phyloP scores from a whole-genome alignment of 306 rosid species.

The Medicago truncatula region DNA sequence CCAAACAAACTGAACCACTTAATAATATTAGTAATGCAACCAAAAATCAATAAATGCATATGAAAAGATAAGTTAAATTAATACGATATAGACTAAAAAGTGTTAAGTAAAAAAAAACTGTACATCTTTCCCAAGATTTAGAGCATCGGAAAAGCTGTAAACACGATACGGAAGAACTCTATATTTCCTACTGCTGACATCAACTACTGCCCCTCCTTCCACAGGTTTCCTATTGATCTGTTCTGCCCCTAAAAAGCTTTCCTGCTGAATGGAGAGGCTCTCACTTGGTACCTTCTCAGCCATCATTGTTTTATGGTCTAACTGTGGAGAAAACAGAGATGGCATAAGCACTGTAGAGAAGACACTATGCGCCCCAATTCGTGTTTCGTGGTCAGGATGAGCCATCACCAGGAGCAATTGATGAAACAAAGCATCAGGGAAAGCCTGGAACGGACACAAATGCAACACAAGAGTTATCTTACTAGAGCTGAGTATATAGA shows the following conservation, averaged over 20 bases:
- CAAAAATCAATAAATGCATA: constrained; percentile 12
- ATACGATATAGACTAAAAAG: constrained; percentile 8
- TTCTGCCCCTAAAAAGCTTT: constrained; percentile 45
- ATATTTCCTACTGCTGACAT: constrained; percentile 43
- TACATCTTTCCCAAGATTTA: constrained; percentile 68
- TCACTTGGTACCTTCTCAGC: constrained; percentile 47
- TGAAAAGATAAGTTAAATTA: constrained; percentile 19
- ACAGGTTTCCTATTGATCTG: constrained; percentile 39
- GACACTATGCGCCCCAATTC: constrained; percentile 81
- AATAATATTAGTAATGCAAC: constrained; percentile 21
- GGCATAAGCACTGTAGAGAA: constrained; percentile 85
- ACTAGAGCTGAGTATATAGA: constrained; percentile 34
- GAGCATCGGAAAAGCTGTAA: constrained; percentile 53
- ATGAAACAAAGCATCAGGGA: constrained; percentile 95
- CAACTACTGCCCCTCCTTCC: constrained; percentile 49
- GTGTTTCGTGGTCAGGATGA: constrained; percentile 84
- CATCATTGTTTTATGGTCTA: constrained; percentile 52
- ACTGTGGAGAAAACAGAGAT: constrained; percentile 52
- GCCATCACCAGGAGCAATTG: constrained; percentile 90
- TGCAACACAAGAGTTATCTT: constrained; percentile 28
- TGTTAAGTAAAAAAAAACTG: constrained; percentile 29
- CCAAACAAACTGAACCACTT: constrained; percentile 14
- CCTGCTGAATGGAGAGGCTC: constrained; percentile 57
- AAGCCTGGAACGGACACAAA: constrained; percentile 62
- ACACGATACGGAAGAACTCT: constrained; percentile 40